These are phyloP conservation scores for Metschnikowia proteae DNA, from an alignment of 805 yeast species.

Conservation along the genomic window DNA sequence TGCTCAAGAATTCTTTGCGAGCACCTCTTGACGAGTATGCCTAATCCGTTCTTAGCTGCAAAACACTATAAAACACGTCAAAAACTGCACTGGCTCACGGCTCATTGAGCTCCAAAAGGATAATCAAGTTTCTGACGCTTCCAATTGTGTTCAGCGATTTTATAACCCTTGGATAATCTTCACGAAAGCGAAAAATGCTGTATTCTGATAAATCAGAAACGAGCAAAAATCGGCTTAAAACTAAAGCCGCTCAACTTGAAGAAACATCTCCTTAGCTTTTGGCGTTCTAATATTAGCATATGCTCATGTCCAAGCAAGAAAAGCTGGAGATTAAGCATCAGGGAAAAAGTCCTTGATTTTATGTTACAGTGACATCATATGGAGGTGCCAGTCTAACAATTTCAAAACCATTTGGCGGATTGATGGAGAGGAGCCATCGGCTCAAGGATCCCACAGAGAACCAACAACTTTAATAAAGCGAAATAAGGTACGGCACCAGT, in stretches of 20 bases:
- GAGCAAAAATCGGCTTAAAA: slow-evolving; percentile 27
- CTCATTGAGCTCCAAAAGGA: slow-evolving; percentile 44
- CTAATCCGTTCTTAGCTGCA: slow-evolving; percentile 5
- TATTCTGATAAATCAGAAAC: slow-evolving; percentile 50
- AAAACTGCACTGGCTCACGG: neutral
- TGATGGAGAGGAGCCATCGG: slow-evolving; percentile 16
- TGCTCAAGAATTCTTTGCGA: neutral
- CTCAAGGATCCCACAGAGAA: slow-evolving; percentile 27
- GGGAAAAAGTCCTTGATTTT: slow-evolving; percentile 17
- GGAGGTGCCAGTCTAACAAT: slow-evolving; percentile 22
- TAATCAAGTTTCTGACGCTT: slow-evolving; percentile 37
- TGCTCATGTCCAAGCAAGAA: slow-evolving; percentile 9
- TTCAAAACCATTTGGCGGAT: too few species aligned
- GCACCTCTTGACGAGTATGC: slow-evolving; percentile 5
- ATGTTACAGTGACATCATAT: slow-evolving; percentile 28
- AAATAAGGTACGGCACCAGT: slow-evolving; percentile 24
- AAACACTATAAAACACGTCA: slow-evolving; percentile 10
- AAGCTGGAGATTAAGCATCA: slow-evolving; percentile 17
- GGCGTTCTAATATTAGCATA: slow-evolving; percentile 44
- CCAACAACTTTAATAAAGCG: slow-evolving; percentile 20
- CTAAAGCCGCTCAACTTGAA: slow-evolving; percentile 50
- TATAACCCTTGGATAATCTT: slow-evolving; percentile 49
- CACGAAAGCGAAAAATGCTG: slow-evolving; percentile 52
- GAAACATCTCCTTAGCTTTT: slow-evolving; percentile 60
- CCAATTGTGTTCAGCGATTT: slow-evolving; percentile 41